Conservation (phyloP, 768 basidiomycete genomes). For the Xerocomus spinulosus region DNA sequence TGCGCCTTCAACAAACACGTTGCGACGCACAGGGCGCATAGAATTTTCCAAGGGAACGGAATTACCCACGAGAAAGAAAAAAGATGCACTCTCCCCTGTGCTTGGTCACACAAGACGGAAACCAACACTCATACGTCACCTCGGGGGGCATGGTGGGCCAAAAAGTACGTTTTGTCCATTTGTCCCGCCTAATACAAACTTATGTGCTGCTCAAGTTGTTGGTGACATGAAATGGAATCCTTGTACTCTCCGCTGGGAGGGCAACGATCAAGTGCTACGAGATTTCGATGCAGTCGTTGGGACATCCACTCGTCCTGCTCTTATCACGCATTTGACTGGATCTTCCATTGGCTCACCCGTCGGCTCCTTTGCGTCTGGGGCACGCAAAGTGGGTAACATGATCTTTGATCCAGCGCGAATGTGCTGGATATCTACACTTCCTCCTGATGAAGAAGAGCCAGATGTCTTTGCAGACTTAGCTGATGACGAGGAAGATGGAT, state of each 20-base stretch:
- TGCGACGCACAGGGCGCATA: conserved; percentile 55
- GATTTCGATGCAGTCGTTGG: conserved; percentile 83
- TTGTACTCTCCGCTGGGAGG: conserved; percentile 86
- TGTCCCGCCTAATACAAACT: conserved; percentile 10
- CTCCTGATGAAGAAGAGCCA: conserved; percentile 88
- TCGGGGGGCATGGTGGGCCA: conserved; percentile 59
- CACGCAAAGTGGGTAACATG: conserved; percentile 96
- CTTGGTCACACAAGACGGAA: conserved; percentile 55
- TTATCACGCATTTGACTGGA: conserved; percentile 91
- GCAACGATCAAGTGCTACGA: conserved; percentile 86
- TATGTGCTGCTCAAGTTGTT: conserved; percentile 53
- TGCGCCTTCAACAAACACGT: conserved; percentile 44
- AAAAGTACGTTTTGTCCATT: conserved; percentile 54
- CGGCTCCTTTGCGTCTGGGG: conserved; percentile 67
- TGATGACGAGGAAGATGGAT: conserved; percentile 79
- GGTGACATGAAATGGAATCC: conserved; percentile 99
- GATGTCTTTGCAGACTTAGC: conserved; percentile 93
- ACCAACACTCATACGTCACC: conserved; percentile 84
- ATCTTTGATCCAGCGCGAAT: conserved; percentile 91
- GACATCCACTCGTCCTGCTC: conserved; percentile 85
- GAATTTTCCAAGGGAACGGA: conserved; percentile 46
- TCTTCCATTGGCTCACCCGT: conserved; percentile 81
- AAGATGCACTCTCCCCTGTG: conserved; percentile 41
- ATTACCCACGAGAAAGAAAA: conserved; percentile 52
- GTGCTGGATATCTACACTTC: conserved; percentile 89